Conservation (phyloP, 2,329 filamentous ascomycete species). For the Nothophaeocryptopus gaeumannii region DNA sequence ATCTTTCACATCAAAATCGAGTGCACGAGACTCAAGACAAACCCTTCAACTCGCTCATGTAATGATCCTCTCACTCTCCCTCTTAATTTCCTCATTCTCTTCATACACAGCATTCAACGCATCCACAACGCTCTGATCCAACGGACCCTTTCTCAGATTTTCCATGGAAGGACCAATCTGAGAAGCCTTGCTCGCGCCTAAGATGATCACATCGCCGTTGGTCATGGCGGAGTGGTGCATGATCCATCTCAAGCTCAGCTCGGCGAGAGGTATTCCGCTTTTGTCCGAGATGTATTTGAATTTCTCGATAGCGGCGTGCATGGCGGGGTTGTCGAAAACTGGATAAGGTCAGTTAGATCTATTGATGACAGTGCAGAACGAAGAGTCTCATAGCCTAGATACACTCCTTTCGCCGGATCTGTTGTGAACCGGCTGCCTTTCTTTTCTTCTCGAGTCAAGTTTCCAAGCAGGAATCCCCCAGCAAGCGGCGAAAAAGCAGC, state of each 20-base stretch:
- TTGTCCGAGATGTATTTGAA: neutral
- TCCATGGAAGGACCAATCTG: constrained; percentile 15
- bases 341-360: constrained; percentile 31
- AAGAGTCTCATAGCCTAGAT: neutral
- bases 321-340: constrained; percentile 4
- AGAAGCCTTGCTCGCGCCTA: constrained; percentile 32
- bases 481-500: constrained; percentile 9
- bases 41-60: too few species aligned
- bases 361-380: neutral
- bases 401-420: neutral
- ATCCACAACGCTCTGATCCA: constrained; percentile 23
- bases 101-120: constrained; percentile 15
- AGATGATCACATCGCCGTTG: constrained; percentile 36
- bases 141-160: constrained; percentile 17
- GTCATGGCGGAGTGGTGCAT: constrained; percentile 41
- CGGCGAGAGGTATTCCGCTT: neutral
- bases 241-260: constrained; percentile 44
- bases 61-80: too few species aligned
- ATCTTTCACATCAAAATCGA: too few species aligned
- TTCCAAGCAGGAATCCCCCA: constrained; percentile 9
- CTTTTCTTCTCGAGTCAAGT: neutral
- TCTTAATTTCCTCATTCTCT: too few species aligned
- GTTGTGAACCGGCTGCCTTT: constrained; percentile 1
- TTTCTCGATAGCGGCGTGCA: constrained; percentile 6
- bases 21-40: too few species aligned